A percentile compares a stretch with the other conserved stretches of the same genome.
Conservation (phyloP, 176 grass and related monocot species). For the Stipa capillata region DNA sequence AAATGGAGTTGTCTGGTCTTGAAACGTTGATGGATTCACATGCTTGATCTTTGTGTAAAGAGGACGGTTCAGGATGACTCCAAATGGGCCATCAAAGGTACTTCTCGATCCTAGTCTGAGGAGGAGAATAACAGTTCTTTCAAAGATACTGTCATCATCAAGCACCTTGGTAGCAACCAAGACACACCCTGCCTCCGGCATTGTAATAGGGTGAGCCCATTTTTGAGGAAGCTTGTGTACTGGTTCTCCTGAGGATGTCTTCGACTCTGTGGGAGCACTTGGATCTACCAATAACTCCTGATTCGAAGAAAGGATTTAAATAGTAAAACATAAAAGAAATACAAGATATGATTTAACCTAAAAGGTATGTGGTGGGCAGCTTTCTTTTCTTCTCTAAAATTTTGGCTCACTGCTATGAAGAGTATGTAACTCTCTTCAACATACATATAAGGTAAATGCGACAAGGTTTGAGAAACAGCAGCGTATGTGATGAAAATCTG, state of each 20-base stretch:
- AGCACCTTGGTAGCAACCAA: conserved; percentile 82
- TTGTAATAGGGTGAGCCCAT: conserved; percentile 83
- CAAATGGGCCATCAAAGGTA: conserved; percentile 56
- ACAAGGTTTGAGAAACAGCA: not conserved
- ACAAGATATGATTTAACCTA: not conserved
- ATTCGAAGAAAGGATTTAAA: conserved; percentile 4
- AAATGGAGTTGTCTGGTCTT: conserved; percentile 50
- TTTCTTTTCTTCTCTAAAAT: not conserved
- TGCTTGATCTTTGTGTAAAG: conserved; percentile 80
- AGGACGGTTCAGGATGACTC: conserved; percentile 76
- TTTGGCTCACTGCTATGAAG: not conserved
- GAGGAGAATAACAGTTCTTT: conserved; percentile 76
- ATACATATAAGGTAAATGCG: not conserved
- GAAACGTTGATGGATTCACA: conserved; percentile 55
- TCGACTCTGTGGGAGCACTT: conserved; percentile 10
- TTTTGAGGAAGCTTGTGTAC: conserved; percentile 37
- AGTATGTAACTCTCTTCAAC: not conserved
- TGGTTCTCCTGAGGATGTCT: conserved; percentile 13
- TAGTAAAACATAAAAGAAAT: not conserved
- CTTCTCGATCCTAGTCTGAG: conserved; percentile 53
- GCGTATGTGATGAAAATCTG: not conserved
- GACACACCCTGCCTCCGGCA: conserved; percentile 79
- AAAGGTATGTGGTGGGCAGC: not conserved
- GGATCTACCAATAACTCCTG: conserved; percentile 53
- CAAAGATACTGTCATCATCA: conserved; percentile 56